A percentile compares a stretch with the other conserved stretches of the same genome.
Conservation (phyloP, 495 filamentous ascomycete genomes). For the Aspergillus funiculosus region DNA sequence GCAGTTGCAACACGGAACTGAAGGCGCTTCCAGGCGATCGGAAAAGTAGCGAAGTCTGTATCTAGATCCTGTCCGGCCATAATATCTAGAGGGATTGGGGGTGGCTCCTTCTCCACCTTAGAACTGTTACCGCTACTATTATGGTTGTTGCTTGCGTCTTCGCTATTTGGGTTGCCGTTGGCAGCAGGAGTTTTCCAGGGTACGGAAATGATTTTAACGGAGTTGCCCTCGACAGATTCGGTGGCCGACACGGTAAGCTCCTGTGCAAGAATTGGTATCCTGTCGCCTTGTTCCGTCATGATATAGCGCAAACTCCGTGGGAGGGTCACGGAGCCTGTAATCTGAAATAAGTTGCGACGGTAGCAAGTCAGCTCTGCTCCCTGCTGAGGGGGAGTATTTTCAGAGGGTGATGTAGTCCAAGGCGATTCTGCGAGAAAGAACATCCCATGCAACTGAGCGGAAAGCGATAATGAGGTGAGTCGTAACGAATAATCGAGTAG, state of each 20-base stretch:
- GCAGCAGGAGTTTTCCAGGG: conserved; percentile 86
- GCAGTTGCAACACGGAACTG: conserved; percentile 92
- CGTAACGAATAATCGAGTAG: conserved; percentile 64
- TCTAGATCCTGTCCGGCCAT: conserved; percentile 73
- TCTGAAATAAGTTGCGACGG: conserved; percentile 84
- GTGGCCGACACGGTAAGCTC: conserved; percentile 76
- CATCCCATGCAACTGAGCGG: conserved; percentile 88
- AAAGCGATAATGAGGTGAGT: conserved; percentile 55
- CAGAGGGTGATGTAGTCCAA: conserved; percentile 58
- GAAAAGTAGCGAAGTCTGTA: conserved; percentile 70
- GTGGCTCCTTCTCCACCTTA: conserved; percentile 61
- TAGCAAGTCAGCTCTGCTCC: conserved; percentile 84
- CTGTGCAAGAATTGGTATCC: conserved; percentile 65
- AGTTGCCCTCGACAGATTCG: conserved; percentile 85
- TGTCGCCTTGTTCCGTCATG: conserved; percentile 71
- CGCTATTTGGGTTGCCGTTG: conserved; percentile 48
- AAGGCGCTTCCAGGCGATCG: conserved; percentile 82
- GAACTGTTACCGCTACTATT: conserved; percentile 46
- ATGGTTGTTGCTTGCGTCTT: conserved; percentile 25
- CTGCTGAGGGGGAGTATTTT: conserved; percentile 54
- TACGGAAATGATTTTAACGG: conserved; percentile 86
- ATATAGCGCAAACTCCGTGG: conserved; percentile 66
- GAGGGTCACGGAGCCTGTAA: conserved; percentile 73
- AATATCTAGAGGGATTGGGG: conserved; percentile 65
- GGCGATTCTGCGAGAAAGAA: conserved; percentile 89